Conservation (phyloP, 2,329 filamentous ascomycete species). For the Immersiporthe knoxdaviesiana region DNA sequence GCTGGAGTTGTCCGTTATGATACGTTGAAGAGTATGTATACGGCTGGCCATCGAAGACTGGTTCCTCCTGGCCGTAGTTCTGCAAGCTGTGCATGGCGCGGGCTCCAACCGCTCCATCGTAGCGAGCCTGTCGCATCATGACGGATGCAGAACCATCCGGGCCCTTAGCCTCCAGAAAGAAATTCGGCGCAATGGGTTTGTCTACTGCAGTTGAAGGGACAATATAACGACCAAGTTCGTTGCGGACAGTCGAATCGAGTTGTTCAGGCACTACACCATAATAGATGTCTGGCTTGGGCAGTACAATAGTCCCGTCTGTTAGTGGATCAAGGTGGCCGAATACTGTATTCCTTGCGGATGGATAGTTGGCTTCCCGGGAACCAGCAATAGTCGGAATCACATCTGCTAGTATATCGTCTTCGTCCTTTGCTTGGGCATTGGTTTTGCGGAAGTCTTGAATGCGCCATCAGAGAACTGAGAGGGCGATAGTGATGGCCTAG, state of each 20-base stretch:
- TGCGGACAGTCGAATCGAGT: conserved; percentile 27
- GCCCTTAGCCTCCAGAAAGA: conserved; percentile 47
- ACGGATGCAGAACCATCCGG: conserved; percentile 38
- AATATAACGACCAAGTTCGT: conserved; percentile 36
- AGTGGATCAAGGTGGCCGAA: conserved; percentile 44
- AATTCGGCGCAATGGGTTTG: conserved; percentile 43
- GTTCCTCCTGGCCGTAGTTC: conserved; percentile 25
- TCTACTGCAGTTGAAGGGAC: conserved; percentile 39
- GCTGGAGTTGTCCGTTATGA: conserved; percentile 29
- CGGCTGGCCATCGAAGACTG: not conserved
- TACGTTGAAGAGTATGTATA: not conserved
- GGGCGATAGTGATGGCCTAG: conserved; percentile 41
- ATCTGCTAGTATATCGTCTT: conserved; percentile 41
- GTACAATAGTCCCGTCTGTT: conserved; percentile 37
- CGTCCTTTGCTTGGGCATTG: conserved; percentile 38
- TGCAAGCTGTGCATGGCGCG: conserved; percentile 4
- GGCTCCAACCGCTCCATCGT: conserved; percentile 25
- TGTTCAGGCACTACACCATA: conserved; percentile 34
- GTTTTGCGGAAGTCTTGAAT: conserved; percentile 38
- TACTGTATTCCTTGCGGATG: conserved; percentile 34
- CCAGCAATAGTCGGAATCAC: conserved; percentile 41
- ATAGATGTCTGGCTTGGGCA: conserved; percentile 41
- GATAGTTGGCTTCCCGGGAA: conserved; percentile 31
- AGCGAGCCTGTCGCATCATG: conserved; percentile 41
- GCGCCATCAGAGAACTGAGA: conserved; percentile 39